These are phyloP conservation scores for Trichophyton simii DNA, from an alignment of 2,329 filamentous ascomycete genomes.

Conservation along the genomic window DNA sequence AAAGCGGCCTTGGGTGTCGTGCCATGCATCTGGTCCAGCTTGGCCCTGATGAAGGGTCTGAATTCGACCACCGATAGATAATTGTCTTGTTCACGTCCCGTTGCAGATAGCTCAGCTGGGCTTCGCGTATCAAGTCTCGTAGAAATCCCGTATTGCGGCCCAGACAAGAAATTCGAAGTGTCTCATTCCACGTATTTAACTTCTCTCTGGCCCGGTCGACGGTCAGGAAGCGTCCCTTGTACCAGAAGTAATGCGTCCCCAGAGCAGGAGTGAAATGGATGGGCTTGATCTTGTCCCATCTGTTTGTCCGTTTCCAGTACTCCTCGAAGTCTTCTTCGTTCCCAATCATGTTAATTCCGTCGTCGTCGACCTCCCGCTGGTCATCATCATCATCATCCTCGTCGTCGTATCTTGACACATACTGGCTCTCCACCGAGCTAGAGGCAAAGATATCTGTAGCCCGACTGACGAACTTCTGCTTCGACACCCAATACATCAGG, in stretches of 20 bases:
- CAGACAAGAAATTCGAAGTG: constrained; percentile 25
- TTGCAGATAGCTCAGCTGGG: constrained; percentile 25
- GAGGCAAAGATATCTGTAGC: constrained; percentile 32
- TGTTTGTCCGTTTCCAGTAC: too few species aligned
- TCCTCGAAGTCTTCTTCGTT: too few species aligned
- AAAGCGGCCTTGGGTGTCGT: constrained; percentile 30
- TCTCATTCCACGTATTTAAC: constrained; percentile 9
- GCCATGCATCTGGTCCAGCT: constrained; percentile 29
- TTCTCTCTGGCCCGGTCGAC: constrained; percentile 21
- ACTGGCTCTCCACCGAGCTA: neutral
- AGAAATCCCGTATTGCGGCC: constrained; percentile 25
- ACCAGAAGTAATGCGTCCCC: constrained; percentile 58
- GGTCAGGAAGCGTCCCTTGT: constrained; percentile 41
- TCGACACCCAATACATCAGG: constrained; percentile 56
- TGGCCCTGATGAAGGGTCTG: constrained; percentile 12
- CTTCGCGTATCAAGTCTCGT: constrained; percentile 25
- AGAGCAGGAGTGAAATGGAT: constrained; percentile 51
- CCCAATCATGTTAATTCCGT: too few species aligned
- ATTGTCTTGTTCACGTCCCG: constrained; percentile 27
- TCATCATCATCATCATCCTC: too few species aligned
- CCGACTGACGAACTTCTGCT: constrained; percentile 49
- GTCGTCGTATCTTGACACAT: too few species aligned
- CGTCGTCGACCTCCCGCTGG: too few species aligned
- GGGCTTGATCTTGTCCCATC: constrained; percentile 17
- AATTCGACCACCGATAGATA: constrained; percentile 28